Evolutionary conservation across 805 yeast species (phyloP).

Genomic region (Kregervanrija fluxuum): DNA sequence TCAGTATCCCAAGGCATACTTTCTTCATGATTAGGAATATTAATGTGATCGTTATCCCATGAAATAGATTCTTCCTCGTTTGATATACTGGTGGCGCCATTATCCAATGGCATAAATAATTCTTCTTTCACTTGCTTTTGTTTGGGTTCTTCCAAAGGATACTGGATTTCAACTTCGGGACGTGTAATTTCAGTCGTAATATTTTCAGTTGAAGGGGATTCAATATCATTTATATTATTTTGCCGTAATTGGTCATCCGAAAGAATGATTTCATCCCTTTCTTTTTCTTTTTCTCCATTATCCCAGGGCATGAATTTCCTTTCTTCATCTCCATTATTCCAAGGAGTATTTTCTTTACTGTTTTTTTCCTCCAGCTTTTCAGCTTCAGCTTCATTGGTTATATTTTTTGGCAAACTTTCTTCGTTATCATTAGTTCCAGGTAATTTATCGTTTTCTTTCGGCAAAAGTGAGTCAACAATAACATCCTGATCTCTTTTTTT

Average conservation of each 20-base stretch:
- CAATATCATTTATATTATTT: too few species aligned
- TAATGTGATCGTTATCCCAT: background rate
- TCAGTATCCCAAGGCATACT: slow-evolving; percentile 5
- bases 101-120: too few species aligned
- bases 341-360: background rate
- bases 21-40: slow-evolving; percentile 1
- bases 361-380: slow-evolving; percentile 2
- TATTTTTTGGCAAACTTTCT: too few species aligned
- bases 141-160: too few species aligned
- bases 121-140: too few species aligned
- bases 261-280: slow-evolving; percentile 2
- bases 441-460: too few species aligned
- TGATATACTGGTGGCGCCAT: background rate
- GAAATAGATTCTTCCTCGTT: background rate
- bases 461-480: too few species aligned
- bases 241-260: background rate
- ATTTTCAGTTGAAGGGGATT: too few species aligned
- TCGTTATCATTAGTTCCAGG: too few species aligned
- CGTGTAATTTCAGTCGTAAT: too few species aligned
- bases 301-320: slow-evolving; percentile 5
- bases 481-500: too few species aligned
- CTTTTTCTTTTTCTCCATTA: background rate
- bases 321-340: slow-evolving; percentile 1
- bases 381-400: background rate
- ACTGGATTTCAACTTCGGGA: too few species aligned